phyloP scores from a whole-genome alignment of 73 alveolate genomes.

The Tetrahymena borealis region DNA sequence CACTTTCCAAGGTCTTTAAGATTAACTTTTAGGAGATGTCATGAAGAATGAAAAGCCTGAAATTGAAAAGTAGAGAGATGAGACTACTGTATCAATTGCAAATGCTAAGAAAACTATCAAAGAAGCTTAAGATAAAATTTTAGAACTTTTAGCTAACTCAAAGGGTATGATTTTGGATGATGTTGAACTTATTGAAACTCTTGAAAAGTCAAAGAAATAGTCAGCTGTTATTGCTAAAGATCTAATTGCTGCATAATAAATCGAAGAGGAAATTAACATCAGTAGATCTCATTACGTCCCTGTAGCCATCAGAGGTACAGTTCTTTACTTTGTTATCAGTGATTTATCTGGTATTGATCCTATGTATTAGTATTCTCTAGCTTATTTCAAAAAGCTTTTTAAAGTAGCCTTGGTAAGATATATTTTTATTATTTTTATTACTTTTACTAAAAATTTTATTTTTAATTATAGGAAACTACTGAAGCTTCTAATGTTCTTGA shows the following conservation, averaged over 20 bases:
- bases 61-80: slow-evolving; percentile 91
- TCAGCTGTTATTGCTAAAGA: slow-evolving; percentile 74
- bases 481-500: slow-evolving; percentile 26
- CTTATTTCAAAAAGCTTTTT: slow-evolving; percentile 82
- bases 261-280: slow-evolving; percentile 81
- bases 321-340: slow-evolving; percentile 88
- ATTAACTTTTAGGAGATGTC: slow-evolving; percentile 89
- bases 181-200: slow-evolving; percentile 79
- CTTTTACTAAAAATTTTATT: not conserved
- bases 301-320: slow-evolving; percentile 90
- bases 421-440: slow-evolving; percentile 27
- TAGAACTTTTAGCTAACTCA: slow-evolving; percentile 77
- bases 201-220: slow-evolving; percentile 75
- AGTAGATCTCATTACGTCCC: slow-evolving; percentile 87
- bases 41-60: slow-evolving; percentile 92
- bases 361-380: slow-evolving; percentile 90
- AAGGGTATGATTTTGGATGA: slow-evolving; percentile 81
- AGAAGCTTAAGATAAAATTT: slow-evolving; percentile 73
- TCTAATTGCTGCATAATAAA: slow-evolving; percentile 66
- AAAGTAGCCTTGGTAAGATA: slow-evolving; percentile 72
- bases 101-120: slow-evolving; percentile 78
- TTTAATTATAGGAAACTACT: not conserved
- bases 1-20: slow-evolving; percentile 90
- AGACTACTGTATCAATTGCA: slow-evolving; percentile 83
- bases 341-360: slow-evolving; percentile 92